Evolutionary conservation across 345 rosid species (phyloP).

Genomic region (Syzygium aqueum): DNA sequence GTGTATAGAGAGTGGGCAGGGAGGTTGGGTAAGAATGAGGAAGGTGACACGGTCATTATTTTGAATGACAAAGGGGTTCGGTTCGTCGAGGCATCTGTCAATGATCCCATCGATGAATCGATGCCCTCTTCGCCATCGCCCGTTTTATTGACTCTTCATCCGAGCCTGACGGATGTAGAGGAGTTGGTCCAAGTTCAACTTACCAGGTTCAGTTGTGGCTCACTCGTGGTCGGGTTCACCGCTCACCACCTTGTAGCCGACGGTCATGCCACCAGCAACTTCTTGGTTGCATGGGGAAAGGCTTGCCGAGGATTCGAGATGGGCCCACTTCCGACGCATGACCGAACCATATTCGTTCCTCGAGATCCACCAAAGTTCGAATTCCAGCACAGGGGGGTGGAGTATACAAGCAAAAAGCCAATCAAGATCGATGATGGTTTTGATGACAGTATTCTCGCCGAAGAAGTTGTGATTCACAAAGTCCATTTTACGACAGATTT

Average conservation of each 20-base stretch:
- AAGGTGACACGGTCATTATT: slow-evolving; percentile 12
- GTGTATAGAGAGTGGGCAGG: slow-evolving; percentile 19
- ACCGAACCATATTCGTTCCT: slow-evolving; percentile 11
- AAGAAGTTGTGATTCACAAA: slow-evolving; percentile 12
- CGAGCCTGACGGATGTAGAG: slow-evolving; percentile 16
- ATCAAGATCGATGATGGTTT: not conserved
- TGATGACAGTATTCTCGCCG: not conserved
- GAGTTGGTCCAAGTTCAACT: slow-evolving; percentile 26
- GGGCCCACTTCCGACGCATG: slow-evolving; percentile 6
- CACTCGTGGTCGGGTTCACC: slow-evolving; percentile 20
- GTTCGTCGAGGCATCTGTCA: slow-evolving; percentile 14
- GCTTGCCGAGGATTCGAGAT: slow-evolving; percentile 19
- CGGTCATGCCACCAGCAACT: slow-evolving; percentile 19
- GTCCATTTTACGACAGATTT: slow-evolving; percentile 21
- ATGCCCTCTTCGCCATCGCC: slow-evolving; percentile 19
- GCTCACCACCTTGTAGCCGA: slow-evolving; percentile 23
- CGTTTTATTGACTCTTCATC: slow-evolving; percentile 10
- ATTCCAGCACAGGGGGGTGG: slow-evolving; percentile 14
- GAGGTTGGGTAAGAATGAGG: slow-evolving; percentile 10
- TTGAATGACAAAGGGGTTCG: slow-evolving; percentile 18
- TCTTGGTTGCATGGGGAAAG: slow-evolving; percentile 24
- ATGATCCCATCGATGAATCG: slow-evolving; percentile 3
- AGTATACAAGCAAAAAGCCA: slow-evolving; percentile 9
- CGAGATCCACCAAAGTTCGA: slow-evolving; percentile 7
- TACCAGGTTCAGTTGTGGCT: slow-evolving; percentile 23